Percentiles rank a stretch among this genome's conserved stretches.
Conservation (phyloP, 108 stramenopile species). For the Cyclostephanos invisitatus region DNA sequence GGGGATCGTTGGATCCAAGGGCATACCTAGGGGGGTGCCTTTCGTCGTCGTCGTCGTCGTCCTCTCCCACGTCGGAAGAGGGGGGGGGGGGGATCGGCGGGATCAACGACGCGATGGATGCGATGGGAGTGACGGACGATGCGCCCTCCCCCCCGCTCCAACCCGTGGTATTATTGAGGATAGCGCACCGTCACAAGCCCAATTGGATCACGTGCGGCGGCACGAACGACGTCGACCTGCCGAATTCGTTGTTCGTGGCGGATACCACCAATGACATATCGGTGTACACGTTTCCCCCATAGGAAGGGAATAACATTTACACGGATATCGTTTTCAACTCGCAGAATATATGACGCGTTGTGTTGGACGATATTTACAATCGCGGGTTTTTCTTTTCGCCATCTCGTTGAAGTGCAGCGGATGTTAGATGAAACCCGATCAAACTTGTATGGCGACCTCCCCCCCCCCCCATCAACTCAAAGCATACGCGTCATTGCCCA, state of each 20-base stretch:
- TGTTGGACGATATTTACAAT: too few species aligned
- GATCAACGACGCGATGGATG: neutral
- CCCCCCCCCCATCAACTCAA: too few species aligned
- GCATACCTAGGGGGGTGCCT: slow-evolving; percentile 15
- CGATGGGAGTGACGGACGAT: neutral
- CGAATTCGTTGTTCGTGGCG: slow-evolving; percentile 69
- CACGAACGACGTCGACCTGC: slow-evolving; percentile 17
- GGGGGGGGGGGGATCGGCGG: slow-evolving; percentile 1
- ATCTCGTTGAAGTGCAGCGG: too few species aligned
- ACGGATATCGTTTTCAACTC: too few species aligned
- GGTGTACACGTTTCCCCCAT: slow-evolving; percentile 19
- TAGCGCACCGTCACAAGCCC: slow-evolving; percentile 58
- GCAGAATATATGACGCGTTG: too few species aligned
- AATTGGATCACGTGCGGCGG: slow-evolving; percentile 59
- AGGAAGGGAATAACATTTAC: neutral
- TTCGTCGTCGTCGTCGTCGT: neutral
- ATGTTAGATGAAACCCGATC: too few species aligned
- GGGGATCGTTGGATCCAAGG: slow-evolving; percentile 41
- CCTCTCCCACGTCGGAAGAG: neutral
- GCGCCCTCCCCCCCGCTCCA: slow-evolving; percentile 22
- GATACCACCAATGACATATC: slow-evolving; percentile 73
- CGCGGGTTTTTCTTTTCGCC: too few species aligned
- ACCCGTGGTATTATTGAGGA: slow-evolving; percentile 39
- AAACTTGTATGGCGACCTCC: too few species aligned
- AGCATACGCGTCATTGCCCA: too few species aligned